phyloP scores from a whole-genome alignment of 2,329 filamentous ascomycete genomes.

The Aspergillus chevalieri region DNA sequence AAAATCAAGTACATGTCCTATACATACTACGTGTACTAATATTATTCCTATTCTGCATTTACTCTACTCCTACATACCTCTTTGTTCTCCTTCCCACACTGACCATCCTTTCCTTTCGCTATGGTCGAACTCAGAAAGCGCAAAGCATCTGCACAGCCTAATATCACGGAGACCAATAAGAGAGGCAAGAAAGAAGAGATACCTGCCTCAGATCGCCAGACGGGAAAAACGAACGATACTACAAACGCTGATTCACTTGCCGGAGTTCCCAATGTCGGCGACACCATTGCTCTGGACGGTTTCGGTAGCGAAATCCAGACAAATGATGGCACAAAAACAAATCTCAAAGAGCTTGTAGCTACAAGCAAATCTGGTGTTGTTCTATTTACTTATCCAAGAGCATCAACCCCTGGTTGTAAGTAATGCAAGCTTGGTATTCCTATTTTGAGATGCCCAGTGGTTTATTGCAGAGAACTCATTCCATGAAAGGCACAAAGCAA shows the following conservation, averaged over 20 bases:
- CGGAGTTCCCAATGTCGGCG: conserved; percentile 37
- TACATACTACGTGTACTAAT: no score
- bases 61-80: neutral
- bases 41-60: neutral
- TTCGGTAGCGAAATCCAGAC: conserved; percentile 71
- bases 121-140: conserved; percentile 59
- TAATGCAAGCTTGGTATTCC: conserved; percentile 5
- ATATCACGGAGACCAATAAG: conserved; percentile 30
- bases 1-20: no score
- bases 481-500: conserved; percentile 72
- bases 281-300: conserved; percentile 47
- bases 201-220: neutral
- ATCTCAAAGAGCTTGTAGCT: conserved; percentile 71
- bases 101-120: neutral
- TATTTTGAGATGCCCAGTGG: neutral
- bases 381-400: conserved; percentile 92
- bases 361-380: conserved; percentile 81
- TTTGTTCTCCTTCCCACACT: no score
- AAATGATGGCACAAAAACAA: conserved; percentile 74
- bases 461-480: conserved; percentile 1
- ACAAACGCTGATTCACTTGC: conserved; percentile 9
- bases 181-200: conserved; percentile 12
- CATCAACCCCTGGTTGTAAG: conserved; percentile 91
- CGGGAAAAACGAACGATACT: neutral
- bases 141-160: conserved; percentile 47